Evolutionary conservation across 768 basidiomycete species (phyloP).

Genomic region (Lactifluus volemus): DNA sequence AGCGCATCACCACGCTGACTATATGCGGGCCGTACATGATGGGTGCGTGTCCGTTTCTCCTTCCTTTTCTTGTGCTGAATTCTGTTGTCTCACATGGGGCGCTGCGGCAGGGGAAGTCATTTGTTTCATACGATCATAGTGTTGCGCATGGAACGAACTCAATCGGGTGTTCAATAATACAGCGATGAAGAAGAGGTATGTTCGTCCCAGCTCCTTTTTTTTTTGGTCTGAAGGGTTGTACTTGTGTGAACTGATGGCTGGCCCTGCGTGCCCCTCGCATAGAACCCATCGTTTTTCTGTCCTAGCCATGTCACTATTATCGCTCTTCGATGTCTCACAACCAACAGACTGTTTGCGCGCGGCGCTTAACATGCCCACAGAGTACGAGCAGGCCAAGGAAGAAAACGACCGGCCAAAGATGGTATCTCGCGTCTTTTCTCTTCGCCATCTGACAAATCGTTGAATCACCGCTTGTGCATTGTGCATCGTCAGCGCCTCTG

Average conservation of each 20-base stretch:
- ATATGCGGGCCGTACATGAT: slow-evolving; percentile 77
- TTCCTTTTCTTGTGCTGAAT: not conserved
- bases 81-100: not conserved
- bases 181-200: slow-evolving; percentile 73
- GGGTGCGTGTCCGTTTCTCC: slow-evolving; percentile 44
- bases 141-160: slow-evolving; percentile 60
- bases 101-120: slow-evolving; percentile 60
- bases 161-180: slow-evolving; percentile 65
- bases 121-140: slow-evolving; percentile 88
- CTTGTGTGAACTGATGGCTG: not conserved
- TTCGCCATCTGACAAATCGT: too few species aligned
- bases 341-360: too few species aligned
- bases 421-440: too few species aligned
- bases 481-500: too few species aligned
- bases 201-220: not conserved
- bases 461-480: too few species aligned
- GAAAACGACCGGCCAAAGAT: too few species aligned
- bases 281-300: slow-evolving; percentile 80
- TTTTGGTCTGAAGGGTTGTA: too few species aligned
- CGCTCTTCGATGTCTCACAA: too few species aligned
- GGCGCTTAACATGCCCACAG: too few species aligned
- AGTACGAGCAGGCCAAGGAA: too few species aligned
- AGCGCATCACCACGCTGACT: slow-evolving; percentile 77
- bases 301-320: slow-evolving; percentile 37
- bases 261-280: not conserved